Base-by-base conservation (phyloP, 106 monocot genomes). In the Dactylorhiza incarnata region DNA sequence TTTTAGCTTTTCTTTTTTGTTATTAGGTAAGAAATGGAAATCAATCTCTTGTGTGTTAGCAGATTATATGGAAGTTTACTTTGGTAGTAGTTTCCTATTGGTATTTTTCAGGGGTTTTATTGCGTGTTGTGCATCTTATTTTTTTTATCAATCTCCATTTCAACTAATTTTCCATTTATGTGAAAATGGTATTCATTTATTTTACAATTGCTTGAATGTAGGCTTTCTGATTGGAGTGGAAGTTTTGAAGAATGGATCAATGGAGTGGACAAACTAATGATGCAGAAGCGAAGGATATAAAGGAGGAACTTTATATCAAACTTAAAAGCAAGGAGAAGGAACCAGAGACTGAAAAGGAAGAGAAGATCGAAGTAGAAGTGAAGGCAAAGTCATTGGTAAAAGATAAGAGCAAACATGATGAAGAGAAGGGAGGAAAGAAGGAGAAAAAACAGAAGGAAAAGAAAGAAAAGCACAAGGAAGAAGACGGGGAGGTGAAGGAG, bases 301-400 rank as follows among this genome's bases (percentile, higher is more conserved):
- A 72, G 22, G 72, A 72, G 48, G 72, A 72, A 49, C 11, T 72
- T 72, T 49, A 72, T 22, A 49, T 72, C 16, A 72, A 72, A 49
- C 17, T 72, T 49, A 49, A 48, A 72, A 72, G 49, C 72, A 72
- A 72, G 49, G 72, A 72, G 19, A 49, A 72, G 72, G 49, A 72
- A 49, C 22, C 72, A 12, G 44, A 48, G 2, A 48, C 49, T n/a
- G 22, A 20, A 23, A 72, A 72, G 44, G 49, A 48, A 48, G 49
- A 72, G 47, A 72, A 72, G 22, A 22, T 13, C 4, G 72, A 72
- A 48, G 49, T 48, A 9, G 72, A 72, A 23, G 72, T 72, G 48
- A 72, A 72, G 72, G 49, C 48, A 49, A 72, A 72, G 23, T 48
- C 49, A 16, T 20, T 48, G 9, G 48, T 10, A 49, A 72, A 48